phyloP scores from a whole-genome alignment of 2,329 filamentous ascomycete species.

The Xylariaceae sp. region DNA sequence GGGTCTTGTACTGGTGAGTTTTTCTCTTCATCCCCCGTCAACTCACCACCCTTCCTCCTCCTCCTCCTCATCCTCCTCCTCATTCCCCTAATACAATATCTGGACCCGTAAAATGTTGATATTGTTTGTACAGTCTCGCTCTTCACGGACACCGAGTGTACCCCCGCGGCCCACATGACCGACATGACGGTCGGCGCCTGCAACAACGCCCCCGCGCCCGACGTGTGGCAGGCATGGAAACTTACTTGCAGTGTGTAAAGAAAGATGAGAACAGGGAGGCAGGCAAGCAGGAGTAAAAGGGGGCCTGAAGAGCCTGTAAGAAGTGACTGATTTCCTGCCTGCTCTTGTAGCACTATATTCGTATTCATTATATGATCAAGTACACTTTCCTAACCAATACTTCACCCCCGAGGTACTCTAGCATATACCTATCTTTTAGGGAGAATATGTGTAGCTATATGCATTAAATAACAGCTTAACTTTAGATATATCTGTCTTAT shows the following conservation, averaged over 20 bases:
- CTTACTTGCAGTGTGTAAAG: constrained; percentile 10
- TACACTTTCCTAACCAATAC: too few species aligned
- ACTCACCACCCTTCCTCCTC: background rate
- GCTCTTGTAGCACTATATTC: too few species aligned
- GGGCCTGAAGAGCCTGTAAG: too few species aligned
- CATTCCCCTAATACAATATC: constrained; percentile 3
- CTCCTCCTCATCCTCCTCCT: background rate
- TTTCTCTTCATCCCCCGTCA: too few species aligned
- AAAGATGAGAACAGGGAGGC: background rate
- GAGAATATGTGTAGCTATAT: too few species aligned
- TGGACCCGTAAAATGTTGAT: too few species aligned
- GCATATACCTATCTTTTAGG: too few species aligned
- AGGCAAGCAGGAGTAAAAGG: background rate
- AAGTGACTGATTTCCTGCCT: too few species aligned
- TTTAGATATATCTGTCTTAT: too few species aligned
- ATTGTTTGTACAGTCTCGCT: constrained; percentile 14
- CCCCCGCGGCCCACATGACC: constrained; percentile 4
- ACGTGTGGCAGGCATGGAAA: constrained; percentile 14
- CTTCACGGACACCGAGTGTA: constrained; percentile 16
- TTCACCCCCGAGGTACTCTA: too few species aligned
- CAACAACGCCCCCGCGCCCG: constrained; percentile 3
- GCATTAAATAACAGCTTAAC: too few species aligned
- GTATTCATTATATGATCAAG: too few species aligned
- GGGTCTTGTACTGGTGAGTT: constrained; percentile 23
- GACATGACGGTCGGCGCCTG: constrained; percentile 5